Base-by-base conservation (phyloP, 192 early-diverging fungal genomes). In the Jimgerdemannia lactiflua region DNA sequence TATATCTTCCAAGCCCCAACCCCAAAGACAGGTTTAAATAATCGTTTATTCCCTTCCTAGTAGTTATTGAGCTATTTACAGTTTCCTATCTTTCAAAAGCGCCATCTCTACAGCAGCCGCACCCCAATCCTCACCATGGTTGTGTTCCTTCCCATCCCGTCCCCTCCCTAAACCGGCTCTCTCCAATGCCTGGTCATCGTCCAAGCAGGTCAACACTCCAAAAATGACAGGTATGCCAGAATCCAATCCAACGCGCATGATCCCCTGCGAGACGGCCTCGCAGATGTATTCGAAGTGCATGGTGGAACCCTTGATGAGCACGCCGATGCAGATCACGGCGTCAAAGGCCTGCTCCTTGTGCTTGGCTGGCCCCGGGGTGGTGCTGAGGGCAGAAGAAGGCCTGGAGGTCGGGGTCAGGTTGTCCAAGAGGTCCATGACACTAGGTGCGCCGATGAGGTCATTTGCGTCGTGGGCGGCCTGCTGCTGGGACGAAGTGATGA, bases 271-370 rank as follows among this genome's bases (percentile, higher is more conserved):
- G 2, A 93, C 91, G 0, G 97, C 94, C 67, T 99, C 98, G n/a
- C 93, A 90, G 71, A 99, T 99, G 81, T 99, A 99, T 85, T 99
- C 98, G 89, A 98, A 99, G 75, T 99, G 98, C 91, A 97, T 95
- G 18, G 98, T 99, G 70, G 90, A 88, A 72, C 98, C 98, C 91
- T 99, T 99, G 89, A 99, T 99, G 67, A 99, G 90, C 20, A 99
- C 95, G 43, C 98, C 98, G 80, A 99, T 93, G 72, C 92, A 93
- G 73, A 99, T 96, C 6, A 89, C 94, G 2, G 94, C 97, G 79
- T 99, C 94, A 78, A 93, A 98, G 4, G 90, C 87, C 1, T 86
- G 83, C 49, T 82, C 75, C 74, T 78, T 75, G 9, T 74, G 69
- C 14, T 71, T 71, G n/a, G 69, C 67, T 20, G 74, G 43, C 18